These are phyloP conservation scores for Fusarium incarnatum DNA, from an alignment of 2,329 filamentous ascomycete genomes.

Conservation along the genomic window DNA sequence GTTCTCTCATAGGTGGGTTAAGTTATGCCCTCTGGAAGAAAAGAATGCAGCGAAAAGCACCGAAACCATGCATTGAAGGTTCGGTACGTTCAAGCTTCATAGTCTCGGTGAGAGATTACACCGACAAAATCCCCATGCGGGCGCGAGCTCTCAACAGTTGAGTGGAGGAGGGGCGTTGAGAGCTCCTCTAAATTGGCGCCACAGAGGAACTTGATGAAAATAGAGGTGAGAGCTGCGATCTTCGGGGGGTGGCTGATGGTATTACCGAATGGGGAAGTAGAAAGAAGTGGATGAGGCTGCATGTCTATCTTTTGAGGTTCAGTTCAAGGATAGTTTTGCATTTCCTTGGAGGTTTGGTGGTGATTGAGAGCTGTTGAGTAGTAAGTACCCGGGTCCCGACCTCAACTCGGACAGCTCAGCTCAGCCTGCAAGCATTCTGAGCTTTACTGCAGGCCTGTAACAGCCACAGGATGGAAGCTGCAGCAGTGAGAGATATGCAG, in stretches of 20 bases:
- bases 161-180: constrained; percentile 36
- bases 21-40: background rate
- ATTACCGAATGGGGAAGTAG: constrained; percentile 9
- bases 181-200: constrained; percentile 32
- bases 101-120: constrained; percentile 39
- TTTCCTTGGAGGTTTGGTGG: background rate
- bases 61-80: background rate
- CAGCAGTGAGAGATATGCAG: background rate
- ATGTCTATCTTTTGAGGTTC: background rate
- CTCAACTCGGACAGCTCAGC: background rate
- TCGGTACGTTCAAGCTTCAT: background rate
- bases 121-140: constrained; percentile 25
- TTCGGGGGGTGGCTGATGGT: constrained; percentile 30
- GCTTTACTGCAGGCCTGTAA: background rate
- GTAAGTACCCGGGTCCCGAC: background rate
- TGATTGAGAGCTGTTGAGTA: constrained; percentile 5
- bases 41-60: too few relatives aligned
- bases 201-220: constrained; percentile 8
- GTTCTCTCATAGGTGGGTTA: background rate
- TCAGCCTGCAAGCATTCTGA: constrained; percentile 12
- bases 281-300: constrained; percentile 1
- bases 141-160: constrained; percentile 39
- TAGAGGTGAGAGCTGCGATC: constrained; percentile 25
- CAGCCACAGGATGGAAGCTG: background rate
- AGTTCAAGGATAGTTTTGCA: background rate